A percentile compares a stretch with the other conserved stretches of the same genome.
These are phyloP conservation scores for Clausena lansium DNA, from an alignment of 345 rosid genomes.

Conservation along the genomic window DNA sequence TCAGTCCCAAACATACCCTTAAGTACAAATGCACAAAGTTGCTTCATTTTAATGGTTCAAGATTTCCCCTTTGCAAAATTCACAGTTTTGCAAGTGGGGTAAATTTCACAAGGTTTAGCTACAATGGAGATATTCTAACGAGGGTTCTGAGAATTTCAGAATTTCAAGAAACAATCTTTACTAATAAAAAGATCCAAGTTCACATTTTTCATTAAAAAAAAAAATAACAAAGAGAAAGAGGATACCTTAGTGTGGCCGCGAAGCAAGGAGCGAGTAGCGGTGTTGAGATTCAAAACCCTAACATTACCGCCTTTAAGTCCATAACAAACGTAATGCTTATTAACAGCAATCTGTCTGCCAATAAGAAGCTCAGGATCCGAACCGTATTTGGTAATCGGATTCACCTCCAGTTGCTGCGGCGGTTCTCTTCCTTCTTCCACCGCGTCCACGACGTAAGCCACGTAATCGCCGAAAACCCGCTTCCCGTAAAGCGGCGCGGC, in stretches of 20 bases:
- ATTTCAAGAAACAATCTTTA: background rate
- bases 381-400: constrained; percentile 84
- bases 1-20: too few relatives aligned
- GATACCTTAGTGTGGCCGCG: constrained; percentile 80
- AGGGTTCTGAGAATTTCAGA: background rate
- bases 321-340: constrained; percentile 71
- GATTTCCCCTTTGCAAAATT: background rate
- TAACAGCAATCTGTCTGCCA: constrained; percentile 88
- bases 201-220: background rate
- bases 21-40: background rate
- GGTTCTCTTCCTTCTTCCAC: constrained; percentile 71
- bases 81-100: background rate
- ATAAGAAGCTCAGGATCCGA: constrained; percentile 81
- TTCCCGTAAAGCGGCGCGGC: constrained; percentile 61
- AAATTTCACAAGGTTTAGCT: background rate
- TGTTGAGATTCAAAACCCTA: constrained; percentile 76
- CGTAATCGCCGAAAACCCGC: constrained; percentile 50
- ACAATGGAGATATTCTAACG: background rate
- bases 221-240: too few relatives aligned
- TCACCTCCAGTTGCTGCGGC: constrained; percentile 78
- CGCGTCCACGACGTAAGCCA: constrained; percentile 63
- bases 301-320: constrained; percentile 84
- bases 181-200: background rate
- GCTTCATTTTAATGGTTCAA: background rate
- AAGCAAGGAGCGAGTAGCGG: constrained; percentile 77